Evolutionary conservation across 139 green algal species (phyloP).

Genomic region (Marvania coccoides): DNA sequence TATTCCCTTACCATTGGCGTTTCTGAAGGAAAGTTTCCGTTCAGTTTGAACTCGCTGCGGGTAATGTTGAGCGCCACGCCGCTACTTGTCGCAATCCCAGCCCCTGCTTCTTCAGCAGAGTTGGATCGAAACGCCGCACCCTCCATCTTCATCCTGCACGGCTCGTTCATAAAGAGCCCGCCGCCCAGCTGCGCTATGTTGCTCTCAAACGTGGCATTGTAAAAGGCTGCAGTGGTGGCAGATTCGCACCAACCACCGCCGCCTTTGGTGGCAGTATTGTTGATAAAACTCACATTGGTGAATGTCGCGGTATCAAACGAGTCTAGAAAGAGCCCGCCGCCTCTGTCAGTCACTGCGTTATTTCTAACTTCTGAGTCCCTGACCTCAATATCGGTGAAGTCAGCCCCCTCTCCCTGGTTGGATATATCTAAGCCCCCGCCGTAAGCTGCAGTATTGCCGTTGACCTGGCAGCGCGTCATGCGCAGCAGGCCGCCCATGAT

Average conservation of each 20-base stretch:
- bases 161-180: not conserved
- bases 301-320: not conserved
- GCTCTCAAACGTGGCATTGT: not conserved
- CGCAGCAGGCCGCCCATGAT: constrained; percentile 1
- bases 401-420: not conserved
- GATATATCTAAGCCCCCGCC: constrained; percentile 8
- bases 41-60: not conserved
- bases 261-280: constrained; percentile 1
- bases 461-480: not conserved
- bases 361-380: not conserved
- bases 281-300: not conserved
- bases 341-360: constrained; percentile 4
- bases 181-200: constrained; percentile 11
- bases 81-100: not conserved
- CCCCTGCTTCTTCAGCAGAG: constrained; percentile 1
- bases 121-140: constrained; percentile 1
- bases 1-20: no score
- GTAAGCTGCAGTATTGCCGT: constrained; percentile 4
- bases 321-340: constrained; percentile 9
- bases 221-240: not conserved
- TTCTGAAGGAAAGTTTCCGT: not conserved
- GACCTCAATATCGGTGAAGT: not conserved
- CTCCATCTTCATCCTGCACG: not conserved
- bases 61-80: not conserved
- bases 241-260: not conserved